Conservation (phyloP, 352 stramenopile genomes). For the Blastocystis hominis region DNA sequence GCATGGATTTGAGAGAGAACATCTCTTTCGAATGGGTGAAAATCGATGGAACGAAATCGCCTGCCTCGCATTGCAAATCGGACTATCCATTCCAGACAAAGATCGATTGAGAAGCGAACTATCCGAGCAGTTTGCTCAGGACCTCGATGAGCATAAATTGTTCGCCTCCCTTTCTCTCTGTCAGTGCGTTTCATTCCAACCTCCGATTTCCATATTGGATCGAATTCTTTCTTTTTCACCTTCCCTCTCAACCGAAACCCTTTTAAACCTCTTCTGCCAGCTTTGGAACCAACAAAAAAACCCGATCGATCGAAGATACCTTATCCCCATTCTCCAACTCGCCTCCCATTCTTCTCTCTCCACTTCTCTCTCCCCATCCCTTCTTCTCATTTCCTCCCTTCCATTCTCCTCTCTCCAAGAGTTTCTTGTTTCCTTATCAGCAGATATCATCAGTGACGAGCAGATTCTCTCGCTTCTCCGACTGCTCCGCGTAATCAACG, state of each 20-base stretch:
- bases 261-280: neutral
- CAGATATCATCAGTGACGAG: neutral
- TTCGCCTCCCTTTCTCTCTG: neutral
- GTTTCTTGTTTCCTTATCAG: neutral
- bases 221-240: neutral
- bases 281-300: neutral
- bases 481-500: slow-evolving; percentile 32
- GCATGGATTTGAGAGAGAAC: neutral
- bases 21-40: neutral
- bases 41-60: neutral
- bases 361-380: neutral
- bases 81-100: neutral
- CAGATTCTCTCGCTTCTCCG: neutral
- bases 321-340: neutral
- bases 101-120: neutral
- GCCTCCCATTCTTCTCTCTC: neutral
- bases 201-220: neutral
- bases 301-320: neutral
- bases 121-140: neutral
- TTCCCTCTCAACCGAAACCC: neutral
- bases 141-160: neutral
- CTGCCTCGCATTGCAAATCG: neutral
- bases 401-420: slow-evolving; percentile 37
- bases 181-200: neutral
- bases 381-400: neutral